These are phyloP conservation scores for Ceratocystis huliohia DNA, from an alignment of 2,329 filamentous ascomycete genomes.

Conservation along the genomic window DNA sequence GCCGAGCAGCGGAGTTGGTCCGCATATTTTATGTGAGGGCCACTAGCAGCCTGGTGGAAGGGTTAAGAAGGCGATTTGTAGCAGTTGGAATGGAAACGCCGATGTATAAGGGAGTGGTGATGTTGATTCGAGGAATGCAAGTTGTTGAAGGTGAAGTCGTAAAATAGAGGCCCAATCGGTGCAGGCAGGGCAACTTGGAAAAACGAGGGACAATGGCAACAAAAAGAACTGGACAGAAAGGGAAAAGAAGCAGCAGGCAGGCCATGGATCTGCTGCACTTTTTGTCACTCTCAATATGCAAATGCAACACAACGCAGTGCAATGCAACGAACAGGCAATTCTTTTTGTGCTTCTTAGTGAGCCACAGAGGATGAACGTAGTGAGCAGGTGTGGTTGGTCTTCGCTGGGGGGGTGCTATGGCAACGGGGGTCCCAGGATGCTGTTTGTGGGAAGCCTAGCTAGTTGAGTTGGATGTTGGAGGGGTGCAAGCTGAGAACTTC, in stretches of 20 bases:
- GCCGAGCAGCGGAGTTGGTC: slow-evolving; percentile 1
- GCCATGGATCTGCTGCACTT: slow-evolving; percentile 1
- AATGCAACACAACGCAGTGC: slow-evolving; percentile 4
- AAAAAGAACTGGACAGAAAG: background rate
- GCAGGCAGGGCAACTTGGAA: background rate
- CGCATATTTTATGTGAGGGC: slow-evolving; percentile 1
- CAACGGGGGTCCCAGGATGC: background rate
- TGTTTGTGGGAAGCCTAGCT: background rate
- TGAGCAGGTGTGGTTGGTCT: background rate
- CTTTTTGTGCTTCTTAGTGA: background rate
- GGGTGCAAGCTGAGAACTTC: background rate
- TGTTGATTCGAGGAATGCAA: background rate
- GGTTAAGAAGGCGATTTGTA: background rate
- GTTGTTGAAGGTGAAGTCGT: background rate
- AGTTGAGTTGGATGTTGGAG: background rate
- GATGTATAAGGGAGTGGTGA: background rate
- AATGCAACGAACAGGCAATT: background rate
- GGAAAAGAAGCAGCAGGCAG: background rate
- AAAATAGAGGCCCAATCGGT: background rate
- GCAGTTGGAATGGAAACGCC: slow-evolving; percentile 2
- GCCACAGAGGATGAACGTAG: background rate
- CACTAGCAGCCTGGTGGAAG: background rate
- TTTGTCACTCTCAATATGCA: slow-evolving; percentile 7
- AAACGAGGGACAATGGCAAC: background rate
- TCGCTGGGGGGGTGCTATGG: slow-evolving; percentile 2